Base-by-base conservation (phyloP, 768 basidiomycete genomes). In the Omphalotus guepiniiformis region DNA sequence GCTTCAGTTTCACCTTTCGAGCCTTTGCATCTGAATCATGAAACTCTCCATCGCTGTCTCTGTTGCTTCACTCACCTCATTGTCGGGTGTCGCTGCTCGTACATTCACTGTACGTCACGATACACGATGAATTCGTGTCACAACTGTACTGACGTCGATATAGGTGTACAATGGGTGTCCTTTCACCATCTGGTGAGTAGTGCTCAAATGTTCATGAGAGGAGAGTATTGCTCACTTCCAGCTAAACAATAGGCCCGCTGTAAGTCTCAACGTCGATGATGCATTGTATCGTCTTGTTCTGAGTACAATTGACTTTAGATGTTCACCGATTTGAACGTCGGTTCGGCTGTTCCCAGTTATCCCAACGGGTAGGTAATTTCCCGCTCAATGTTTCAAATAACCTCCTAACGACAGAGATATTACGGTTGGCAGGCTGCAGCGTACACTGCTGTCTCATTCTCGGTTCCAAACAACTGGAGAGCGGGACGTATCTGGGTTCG, bases 381-480 rank as follows among this genome's bases (percentile, higher is more conserved):
- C n/a, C n/a, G n/a, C n/a, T n/a, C n/a, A n/a, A n/a, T n/a, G n/a
- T n/a, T n/a, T n/a, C n/a, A 36, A 21, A 40, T 13, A 8, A 40
- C 4, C 19, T 13, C 4, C n/a, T 40, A 6, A 7, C 21, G 18
- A 43, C 7, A 2, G 18, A 25, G 12, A 8, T 38, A n/a, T 39
- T 27, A n/a, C 38, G 46, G 70, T 74, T 36, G 46, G 62, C 5
- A n/a, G n/a, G 16, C 11, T 3, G 27, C 3, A 13, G 23, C 30
- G 11, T 39, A 37, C 32, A 57, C 64, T 18, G 27, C 54, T 1
- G 67, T 68, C 18, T 57, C 59, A 11, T 71, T 75, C 59, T 49
- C 55, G 13, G 76, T 81, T 26, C 79, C 78, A 4, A 69, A 76
- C 51, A 65, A 72, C 54, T 81, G 80, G 80, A 71, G 63, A 38